Conservation (phyloP, 148 eudicot species). For the Limonium bicolor region DNA sequence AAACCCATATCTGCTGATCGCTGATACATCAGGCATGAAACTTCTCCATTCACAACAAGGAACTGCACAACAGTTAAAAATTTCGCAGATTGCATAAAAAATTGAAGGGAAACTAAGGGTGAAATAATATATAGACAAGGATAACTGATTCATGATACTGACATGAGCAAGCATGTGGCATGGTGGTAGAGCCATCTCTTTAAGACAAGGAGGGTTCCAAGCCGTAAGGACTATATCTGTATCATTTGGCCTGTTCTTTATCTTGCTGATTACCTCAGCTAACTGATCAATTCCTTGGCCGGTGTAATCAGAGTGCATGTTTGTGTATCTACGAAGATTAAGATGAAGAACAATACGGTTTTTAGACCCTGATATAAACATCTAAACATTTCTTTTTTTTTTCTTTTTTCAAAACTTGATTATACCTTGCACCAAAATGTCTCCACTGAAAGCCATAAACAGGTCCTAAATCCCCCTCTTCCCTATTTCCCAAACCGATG, state of each 20-base stretch:
- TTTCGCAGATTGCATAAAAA: not conserved
- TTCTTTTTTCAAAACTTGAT: too few relatives aligned
- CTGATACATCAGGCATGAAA: constrained; percentile 96
- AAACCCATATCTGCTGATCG: constrained; percentile 98
- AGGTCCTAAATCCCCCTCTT: constrained; percentile 95
- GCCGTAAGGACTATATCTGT: constrained; percentile 84
- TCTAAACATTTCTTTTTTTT: too few relatives aligned
- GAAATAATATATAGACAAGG: too few relatives aligned
- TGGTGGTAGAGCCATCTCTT: constrained; percentile 88
- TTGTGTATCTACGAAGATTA: constrained; percentile 44
- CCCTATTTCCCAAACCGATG: constrained; percentile 74
- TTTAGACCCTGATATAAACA: too few relatives aligned
- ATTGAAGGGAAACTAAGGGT: too few relatives aligned
- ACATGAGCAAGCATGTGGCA: constrained; percentile 95
- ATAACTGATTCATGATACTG: not conserved
- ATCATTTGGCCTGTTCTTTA: constrained; percentile 83
- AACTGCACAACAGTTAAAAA: constrained; percentile 38
- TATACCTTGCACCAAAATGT: constrained; percentile 91
- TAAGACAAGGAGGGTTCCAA: constrained; percentile 92
- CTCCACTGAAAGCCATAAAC: constrained; percentile 97
- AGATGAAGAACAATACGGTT: not conserved
- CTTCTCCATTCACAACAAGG: constrained; percentile 80
- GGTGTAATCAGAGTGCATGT: constrained; percentile 84
- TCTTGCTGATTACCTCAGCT: constrained; percentile 66
- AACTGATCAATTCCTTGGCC: constrained; percentile 94